Conservation (phyloP, 2,329 filamentous ascomycete species). For the Hypoxylon sp. region DNA sequence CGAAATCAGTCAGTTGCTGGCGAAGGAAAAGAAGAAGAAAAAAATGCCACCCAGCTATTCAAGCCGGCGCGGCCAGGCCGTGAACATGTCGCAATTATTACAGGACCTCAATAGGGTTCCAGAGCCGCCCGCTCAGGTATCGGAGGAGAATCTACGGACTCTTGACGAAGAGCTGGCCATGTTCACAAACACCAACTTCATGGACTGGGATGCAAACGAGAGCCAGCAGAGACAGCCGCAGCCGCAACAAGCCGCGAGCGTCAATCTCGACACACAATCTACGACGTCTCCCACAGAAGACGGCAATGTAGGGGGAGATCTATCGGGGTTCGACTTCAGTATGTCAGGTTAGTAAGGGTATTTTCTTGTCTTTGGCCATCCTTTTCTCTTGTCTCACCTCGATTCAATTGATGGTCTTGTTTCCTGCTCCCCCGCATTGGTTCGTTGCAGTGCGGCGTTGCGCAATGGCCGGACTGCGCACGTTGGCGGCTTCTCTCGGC, state of each 20-base stretch:
- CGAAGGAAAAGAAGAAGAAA: neutral
- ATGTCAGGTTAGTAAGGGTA: slow-evolving; percentile 40
- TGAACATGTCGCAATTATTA: slow-evolving; percentile 90
- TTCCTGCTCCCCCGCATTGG: slow-evolving; percentile 28
- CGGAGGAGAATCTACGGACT: slow-evolving; percentile 64
- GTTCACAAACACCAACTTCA: slow-evolving; percentile 85
- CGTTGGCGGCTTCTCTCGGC: slow-evolving; percentile 5
- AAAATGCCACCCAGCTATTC: slow-evolving; percentile 58
- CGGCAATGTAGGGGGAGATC: slow-evolving; percentile 33
- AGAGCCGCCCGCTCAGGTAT: slow-evolving; percentile 60
- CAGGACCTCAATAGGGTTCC: slow-evolving; percentile 82
- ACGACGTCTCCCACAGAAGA: slow-evolving; percentile 40
- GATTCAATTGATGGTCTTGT: slow-evolving; percentile 21
- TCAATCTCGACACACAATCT: slow-evolving; percentile 35
- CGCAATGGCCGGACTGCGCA: slow-evolving; percentile 27
- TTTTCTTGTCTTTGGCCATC: slow-evolving; percentile 3
- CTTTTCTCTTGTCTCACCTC: neutral
- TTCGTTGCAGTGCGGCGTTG: slow-evolving; percentile 29
- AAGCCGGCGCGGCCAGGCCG: slow-evolving; percentile 70
- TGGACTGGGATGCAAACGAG: slow-evolving; percentile 69
- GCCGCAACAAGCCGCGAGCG: slow-evolving; percentile 17
- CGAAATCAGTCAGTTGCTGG: neutral
- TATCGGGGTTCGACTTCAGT: slow-evolving; percentile 43
- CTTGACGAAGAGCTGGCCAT: slow-evolving; percentile 77
- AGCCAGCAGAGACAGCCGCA: slow-evolving; percentile 27